A percentile compares a stretch with the other conserved stretches of the same genome.
Evolutionary conservation across 176 grass and related monocot genomes (phyloP).

Genomic region (Olyra latifolia): DNA sequence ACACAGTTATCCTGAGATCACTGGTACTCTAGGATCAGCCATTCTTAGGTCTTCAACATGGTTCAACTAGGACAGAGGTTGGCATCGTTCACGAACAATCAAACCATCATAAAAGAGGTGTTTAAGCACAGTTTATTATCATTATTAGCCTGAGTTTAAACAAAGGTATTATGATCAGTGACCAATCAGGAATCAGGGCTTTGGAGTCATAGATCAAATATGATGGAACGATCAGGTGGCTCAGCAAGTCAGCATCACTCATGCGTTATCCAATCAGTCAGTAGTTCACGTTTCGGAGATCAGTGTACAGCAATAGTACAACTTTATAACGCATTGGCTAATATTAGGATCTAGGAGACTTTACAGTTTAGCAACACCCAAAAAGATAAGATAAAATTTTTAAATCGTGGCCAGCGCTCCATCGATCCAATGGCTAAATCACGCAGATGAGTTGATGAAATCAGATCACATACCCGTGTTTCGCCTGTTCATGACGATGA

Average conservation of each 20-base stretch:
- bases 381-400: background rate
- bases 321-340: background rate
- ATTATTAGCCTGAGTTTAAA: background rate
- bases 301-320: background rate
- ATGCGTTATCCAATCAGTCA: background rate
- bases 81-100: background rate
- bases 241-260: background rate
- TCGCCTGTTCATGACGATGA: conserved; percentile 91
- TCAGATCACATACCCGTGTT: conserved; percentile 56
- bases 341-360: background rate
- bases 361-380: background rate
- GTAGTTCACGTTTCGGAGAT: background rate
- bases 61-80: background rate
- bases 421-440: background rate
- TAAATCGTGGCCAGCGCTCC: background rate
- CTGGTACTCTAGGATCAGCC: background rate
- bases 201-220: background rate
- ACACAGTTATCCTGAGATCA: background rate
- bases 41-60: background rate
- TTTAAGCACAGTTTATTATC: background rate
- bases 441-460: background rate
- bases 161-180: background rate
- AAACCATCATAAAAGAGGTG: background rate
- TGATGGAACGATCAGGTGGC: background rate
- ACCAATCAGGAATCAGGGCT: background rate